These are phyloP conservation scores for Penicillium canescens DNA, from an alignment of 495 filamentous ascomycete genomes.

Conservation along the genomic window DNA sequence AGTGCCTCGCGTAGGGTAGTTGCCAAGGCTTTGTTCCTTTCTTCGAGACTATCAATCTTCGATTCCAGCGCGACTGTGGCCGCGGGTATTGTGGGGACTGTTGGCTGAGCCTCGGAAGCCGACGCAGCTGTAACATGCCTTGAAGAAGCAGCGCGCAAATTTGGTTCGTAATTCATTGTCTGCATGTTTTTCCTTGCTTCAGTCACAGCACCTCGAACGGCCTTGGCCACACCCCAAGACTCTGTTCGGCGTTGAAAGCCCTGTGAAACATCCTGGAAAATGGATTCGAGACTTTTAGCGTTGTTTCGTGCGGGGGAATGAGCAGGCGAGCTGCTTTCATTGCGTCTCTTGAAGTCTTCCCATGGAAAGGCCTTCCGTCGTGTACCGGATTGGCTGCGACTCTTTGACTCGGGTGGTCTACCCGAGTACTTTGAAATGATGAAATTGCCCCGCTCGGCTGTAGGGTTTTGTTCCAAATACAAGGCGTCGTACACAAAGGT, in stretches of 20 bases:
- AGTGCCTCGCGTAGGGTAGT: constrained; percentile 71
- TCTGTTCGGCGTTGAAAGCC: constrained; percentile 81
- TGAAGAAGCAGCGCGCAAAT: constrained; percentile 11
- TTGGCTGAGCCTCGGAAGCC: background rate
- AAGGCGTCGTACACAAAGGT: constrained; percentile 88
- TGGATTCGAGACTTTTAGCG: constrained; percentile 66
- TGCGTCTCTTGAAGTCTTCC: constrained; percentile 33
- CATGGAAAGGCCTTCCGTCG: constrained; percentile 36
- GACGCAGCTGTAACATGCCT: constrained; percentile 1
- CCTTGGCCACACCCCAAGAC: constrained; percentile 84
- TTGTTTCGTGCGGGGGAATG: constrained; percentile 55
- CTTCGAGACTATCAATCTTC: constrained; percentile 55
- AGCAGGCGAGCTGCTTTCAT: constrained; percentile 38
- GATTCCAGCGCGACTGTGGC: constrained; percentile 27
- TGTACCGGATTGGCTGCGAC: constrained; percentile 29
- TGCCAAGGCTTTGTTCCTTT: constrained; percentile 72
- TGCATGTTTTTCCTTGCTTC: constrained; percentile 78
- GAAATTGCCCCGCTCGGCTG: constrained; percentile 64
- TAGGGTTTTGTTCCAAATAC: constrained; percentile 77
- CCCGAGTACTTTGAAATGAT: constrained; percentile 85
- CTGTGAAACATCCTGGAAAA: constrained; percentile 85
- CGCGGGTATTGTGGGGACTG: constrained; percentile 2
- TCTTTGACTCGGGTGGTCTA: constrained; percentile 52
- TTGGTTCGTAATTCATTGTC: constrained; percentile 53
- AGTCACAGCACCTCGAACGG: constrained; percentile 83